These are phyloP conservation scores for Hymenoscyphus scutula DNA, from an alignment of 2,329 filamentous ascomycete species.

Conservation along the genomic window DNA sequence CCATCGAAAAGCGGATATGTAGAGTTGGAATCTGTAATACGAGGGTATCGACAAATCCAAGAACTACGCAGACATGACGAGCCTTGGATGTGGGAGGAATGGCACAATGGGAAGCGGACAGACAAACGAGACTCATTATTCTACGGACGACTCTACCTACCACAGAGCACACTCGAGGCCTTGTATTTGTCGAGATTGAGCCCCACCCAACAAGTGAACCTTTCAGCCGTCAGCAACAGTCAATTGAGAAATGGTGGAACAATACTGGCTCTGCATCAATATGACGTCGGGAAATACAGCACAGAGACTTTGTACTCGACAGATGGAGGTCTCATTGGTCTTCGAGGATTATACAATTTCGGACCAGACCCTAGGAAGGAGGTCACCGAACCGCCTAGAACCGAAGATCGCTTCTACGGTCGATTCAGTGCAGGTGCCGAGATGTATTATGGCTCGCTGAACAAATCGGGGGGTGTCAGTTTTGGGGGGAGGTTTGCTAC, in stretches of 20 bases:
- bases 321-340: slow-evolving; percentile 82
- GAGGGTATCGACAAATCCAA: slow-evolving; percentile 77
- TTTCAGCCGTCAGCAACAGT: slow-evolving; percentile 75
- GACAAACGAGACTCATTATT: slow-evolving; percentile 59
- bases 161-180: slow-evolving; percentile 81
- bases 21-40: slow-evolving; percentile 72
- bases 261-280: slow-evolving; percentile 69
- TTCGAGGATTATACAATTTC: slow-evolving; percentile 93
- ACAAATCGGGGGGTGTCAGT: slow-evolving; percentile 90
- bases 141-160: slow-evolving; percentile 78
- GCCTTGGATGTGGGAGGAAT: slow-evolving; percentile 51
- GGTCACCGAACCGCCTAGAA: slow-evolving; percentile 28
- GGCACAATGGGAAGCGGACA: slow-evolving; percentile 49
- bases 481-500: slow-evolving; percentile 88
- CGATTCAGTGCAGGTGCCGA: slow-evolving; percentile 90
- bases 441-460: slow-evolving; percentile 91
- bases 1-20: slow-evolving; percentile 71
- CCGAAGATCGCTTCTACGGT: slow-evolving; percentile 64
- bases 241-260: slow-evolving; percentile 73
- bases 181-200: slow-evolving; percentile 77
- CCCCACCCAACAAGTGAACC: slow-evolving; percentile 73
- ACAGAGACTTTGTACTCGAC: slow-evolving; percentile 90
- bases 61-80: slow-evolving; percentile 57
- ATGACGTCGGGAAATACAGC: slow-evolving; percentile 83
- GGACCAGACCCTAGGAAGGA: slow-evolving; percentile 45